Conservation (phyloP, 2,329 filamentous ascomycete species). For the Colletotrichum siamense region DNA sequence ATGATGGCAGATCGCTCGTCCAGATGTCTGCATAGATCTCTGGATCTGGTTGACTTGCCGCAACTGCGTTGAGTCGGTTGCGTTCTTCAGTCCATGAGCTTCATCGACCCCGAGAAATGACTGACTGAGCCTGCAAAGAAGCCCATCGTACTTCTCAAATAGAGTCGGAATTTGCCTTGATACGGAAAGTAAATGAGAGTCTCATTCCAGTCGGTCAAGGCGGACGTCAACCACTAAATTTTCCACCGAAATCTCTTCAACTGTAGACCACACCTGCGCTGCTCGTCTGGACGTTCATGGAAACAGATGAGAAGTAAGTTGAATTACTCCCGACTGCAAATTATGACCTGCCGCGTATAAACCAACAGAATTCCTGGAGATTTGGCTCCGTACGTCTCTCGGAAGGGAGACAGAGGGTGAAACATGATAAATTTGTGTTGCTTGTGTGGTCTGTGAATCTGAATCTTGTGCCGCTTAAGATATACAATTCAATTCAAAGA, state of each 20-base stretch:
- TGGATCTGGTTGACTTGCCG: neutral
- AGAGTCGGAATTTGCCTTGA: neutral
- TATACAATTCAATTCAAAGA: neutral
- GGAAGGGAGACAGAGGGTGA: neutral
- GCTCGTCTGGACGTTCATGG: neutral
- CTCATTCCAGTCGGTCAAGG: neutral
- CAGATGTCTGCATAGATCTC: neutral
- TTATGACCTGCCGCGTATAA: neutral
- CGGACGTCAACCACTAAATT: too few species aligned
- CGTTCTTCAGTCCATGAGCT: neutral
- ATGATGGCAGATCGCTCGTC: neutral
- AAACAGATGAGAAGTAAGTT: neutral
- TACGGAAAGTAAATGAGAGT: neutral
- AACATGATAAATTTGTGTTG: rapidly evolving
- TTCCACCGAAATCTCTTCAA: too few species aligned
- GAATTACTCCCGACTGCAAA: neutral
- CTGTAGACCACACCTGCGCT: neutral
- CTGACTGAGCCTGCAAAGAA: neutral
- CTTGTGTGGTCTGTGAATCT: neutral
- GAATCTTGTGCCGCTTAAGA: rapidly evolving
- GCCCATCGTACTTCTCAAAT: neutral
- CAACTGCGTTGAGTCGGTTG: neutral
- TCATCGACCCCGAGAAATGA: neutral
- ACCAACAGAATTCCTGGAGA: neutral
- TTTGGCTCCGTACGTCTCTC: neutral